Conservation (phyloP, 2,329 filamentous ascomycete genomes). For the Graphilbum ipis-grandicollis region DNA sequence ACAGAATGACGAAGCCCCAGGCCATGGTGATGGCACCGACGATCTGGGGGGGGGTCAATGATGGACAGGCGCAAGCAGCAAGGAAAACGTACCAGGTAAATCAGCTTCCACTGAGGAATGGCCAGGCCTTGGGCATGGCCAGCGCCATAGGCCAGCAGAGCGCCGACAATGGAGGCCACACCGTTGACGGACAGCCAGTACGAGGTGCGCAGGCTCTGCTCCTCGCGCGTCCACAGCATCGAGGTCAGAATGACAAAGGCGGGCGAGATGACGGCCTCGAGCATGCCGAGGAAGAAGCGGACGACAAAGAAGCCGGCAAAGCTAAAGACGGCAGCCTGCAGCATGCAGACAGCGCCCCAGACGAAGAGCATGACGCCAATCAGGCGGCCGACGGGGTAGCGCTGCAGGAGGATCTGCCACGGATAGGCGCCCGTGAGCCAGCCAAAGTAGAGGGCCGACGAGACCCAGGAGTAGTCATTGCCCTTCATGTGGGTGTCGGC, state of each 20-base stretch:
- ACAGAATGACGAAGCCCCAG: conserved; percentile 5
- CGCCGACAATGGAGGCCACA: conserved; percentile 13
- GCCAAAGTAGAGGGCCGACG: conserved; percentile 24
- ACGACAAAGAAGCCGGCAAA: conserved; percentile 18
- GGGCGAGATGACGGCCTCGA: conserved; percentile 22
- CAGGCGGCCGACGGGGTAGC: conserved; percentile 22
- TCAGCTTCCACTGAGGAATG: conserved; percentile 15
- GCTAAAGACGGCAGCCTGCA: conserved; percentile 16
- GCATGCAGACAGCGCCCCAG: conserved; percentile 13
- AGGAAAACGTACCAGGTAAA: conserved; percentile 4
- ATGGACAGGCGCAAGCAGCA: background rate
- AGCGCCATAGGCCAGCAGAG: conserved; percentile 14
- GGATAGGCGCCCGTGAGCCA: conserved; percentile 22
- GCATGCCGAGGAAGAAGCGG: conserved; percentile 20
- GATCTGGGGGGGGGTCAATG: background rate
- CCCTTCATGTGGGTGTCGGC: conserved; percentile 21
- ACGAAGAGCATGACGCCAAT: conserved; percentile 27
- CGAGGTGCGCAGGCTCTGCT: conserved; percentile 19
- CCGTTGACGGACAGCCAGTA: conserved; percentile 17
- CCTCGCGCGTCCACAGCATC: conserved; percentile 19
- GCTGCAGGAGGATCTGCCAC: conserved; percentile 22
- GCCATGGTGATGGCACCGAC: conserved; percentile 10
- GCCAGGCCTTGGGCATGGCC: conserved; percentile 8
- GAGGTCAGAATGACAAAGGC: conserved; percentile 20
- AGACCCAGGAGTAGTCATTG: conserved; percentile 25